Evolutionary conservation across 306 rosid species (phyloP), one percentile per base, ranked within the genome.

Genomic region (Prunus dulcis): DNA sequence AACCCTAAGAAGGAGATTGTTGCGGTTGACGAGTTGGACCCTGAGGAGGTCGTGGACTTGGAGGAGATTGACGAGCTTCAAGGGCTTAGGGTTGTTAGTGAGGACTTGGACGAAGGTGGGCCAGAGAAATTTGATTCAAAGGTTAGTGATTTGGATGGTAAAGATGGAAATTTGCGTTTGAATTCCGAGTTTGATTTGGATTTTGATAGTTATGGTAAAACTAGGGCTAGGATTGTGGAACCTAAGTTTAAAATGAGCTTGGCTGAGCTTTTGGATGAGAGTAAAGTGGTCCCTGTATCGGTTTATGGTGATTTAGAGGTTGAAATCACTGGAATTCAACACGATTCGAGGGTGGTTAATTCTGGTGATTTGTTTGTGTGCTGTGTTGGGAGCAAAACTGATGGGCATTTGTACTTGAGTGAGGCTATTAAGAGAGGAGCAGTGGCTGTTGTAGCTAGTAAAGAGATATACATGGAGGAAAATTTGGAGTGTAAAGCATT

Each of bases 381-480:
- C 38, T 87, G 93, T 41, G 92, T 90, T 67, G 96, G 90, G 51
- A 75, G 75, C 17, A 86, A 84, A 43, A 90, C 86, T 3, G 97
- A 95, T 50, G 96, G 91, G 0, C 90, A 89, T 47, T 74, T 86
- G 82, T 89, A 79, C 69, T 84, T 95, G 86, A 89, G 85, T n/a
- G 97, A 95, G 86, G 97, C 99, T 79, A 93, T 90, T 82, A 95
- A 95, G 90, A 89, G 97, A 86, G 93, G 97, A 18, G 97, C 96
- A 0, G 88, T 95, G 51, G 99, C 97, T 28, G 93, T 95, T 30
- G 97, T 95, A 18, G 96, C 97, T 0, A 92, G 97, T 71, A 93
- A 95, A 80, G 99, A 92, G 92, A 89, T 92, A 76, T 91, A 88
- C n/a, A 88, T 95, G 65, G 92, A 92, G 82, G 96, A 89, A 56